These are phyloP conservation scores for Pisolithus orientalis DNA, from an alignment of 768 basidiomycete species.

Conservation along the genomic window DNA sequence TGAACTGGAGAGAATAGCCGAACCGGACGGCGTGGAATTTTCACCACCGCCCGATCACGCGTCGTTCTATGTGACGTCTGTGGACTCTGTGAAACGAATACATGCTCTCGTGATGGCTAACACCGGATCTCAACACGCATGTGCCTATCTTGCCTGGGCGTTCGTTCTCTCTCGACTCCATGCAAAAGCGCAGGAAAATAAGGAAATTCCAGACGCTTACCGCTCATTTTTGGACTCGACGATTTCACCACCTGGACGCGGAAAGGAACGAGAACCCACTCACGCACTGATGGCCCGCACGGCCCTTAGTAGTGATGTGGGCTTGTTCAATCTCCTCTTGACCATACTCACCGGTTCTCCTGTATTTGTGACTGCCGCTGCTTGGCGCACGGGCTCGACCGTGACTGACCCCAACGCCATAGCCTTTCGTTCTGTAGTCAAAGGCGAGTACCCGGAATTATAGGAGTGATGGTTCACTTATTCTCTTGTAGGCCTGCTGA, in stretches of 20 bases:
- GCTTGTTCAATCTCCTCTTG: slow-evolving; percentile 52
- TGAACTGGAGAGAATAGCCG: slow-evolving; percentile 67
- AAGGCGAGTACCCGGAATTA: slow-evolving; percentile 46
- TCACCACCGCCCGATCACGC: slow-evolving; percentile 42
- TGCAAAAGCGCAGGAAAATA: slow-evolving; percentile 37
- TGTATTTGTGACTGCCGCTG: slow-evolving; percentile 66
- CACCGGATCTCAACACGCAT: slow-evolving; percentile 56
- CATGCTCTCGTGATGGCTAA: slow-evolving; percentile 62
- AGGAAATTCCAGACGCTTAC: slow-evolving; percentile 51
- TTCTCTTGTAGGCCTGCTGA: slow-evolving; percentile 55
- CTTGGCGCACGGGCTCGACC: slow-evolving; percentile 62
- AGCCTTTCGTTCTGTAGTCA: slow-evolving; percentile 75
- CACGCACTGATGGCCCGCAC: slow-evolving; percentile 53
- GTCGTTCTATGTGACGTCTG: slow-evolving; percentile 54
- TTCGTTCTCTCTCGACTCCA: slow-evolving; percentile 68
- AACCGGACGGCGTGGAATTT: slow-evolving; percentile 45
- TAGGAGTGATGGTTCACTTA: background rate
- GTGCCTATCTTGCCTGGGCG: slow-evolving; percentile 78
- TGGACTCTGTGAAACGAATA: slow-evolving; percentile 55
- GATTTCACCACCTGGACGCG: slow-evolving; percentile 33
- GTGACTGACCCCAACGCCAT: slow-evolving; percentile 73
- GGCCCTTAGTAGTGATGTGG: slow-evolving; percentile 52
- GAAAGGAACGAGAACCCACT: slow-evolving; percentile 53
- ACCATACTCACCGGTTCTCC: slow-evolving; percentile 63
- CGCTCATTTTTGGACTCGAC: slow-evolving; percentile 49